These are phyloP conservation scores for Vigna mungo DNA, from an alignment of 306 rosid species.

Conservation along the genomic window DNA sequence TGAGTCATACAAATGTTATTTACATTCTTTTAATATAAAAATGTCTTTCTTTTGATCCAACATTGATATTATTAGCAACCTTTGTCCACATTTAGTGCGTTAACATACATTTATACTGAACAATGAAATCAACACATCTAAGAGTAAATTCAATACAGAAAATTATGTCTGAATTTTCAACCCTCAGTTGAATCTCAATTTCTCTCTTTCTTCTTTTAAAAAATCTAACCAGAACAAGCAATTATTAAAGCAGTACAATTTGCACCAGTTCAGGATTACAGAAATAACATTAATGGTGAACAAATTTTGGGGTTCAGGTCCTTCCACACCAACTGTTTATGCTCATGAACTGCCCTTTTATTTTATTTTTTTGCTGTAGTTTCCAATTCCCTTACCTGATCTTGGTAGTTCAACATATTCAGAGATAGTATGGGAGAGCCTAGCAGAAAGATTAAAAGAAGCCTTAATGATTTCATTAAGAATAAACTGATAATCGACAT, in stretches of 20 bases:
- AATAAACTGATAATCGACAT: constrained; percentile 9
- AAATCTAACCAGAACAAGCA: no score
- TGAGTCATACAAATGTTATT: not conserved
- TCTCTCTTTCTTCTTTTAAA: not conserved
- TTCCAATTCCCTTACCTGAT: constrained; percentile 44
- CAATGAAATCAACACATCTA: not conserved
- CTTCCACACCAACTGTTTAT: constrained; percentile 62
- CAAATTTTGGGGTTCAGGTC: constrained; percentile 90
- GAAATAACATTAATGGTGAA: constrained; percentile 43
- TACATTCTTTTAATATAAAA: no score
- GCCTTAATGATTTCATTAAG: constrained; percentile 27
- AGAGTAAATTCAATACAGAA: no score
- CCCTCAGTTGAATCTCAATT: not conserved
- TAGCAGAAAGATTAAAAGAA: constrained; percentile 47
- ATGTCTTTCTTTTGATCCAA: not conserved
- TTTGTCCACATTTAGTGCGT: not conserved
- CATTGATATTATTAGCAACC: no score
- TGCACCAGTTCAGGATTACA: not conserved
- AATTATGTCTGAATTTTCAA: no score
- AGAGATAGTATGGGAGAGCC: constrained; percentile 62
- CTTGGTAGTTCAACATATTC: constrained; percentile 44
- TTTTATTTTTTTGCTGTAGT: constrained; percentile 37
- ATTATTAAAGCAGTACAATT: no score
- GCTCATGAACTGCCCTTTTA: constrained; percentile 41
- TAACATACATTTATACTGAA: not conserved